A percentile compares a stretch with the other conserved stretches of the same genome.
Evolutionary conservation across 352 stramenopile genomes (phyloP).

Genomic region (Halophytophthora polymorphica): DNA sequence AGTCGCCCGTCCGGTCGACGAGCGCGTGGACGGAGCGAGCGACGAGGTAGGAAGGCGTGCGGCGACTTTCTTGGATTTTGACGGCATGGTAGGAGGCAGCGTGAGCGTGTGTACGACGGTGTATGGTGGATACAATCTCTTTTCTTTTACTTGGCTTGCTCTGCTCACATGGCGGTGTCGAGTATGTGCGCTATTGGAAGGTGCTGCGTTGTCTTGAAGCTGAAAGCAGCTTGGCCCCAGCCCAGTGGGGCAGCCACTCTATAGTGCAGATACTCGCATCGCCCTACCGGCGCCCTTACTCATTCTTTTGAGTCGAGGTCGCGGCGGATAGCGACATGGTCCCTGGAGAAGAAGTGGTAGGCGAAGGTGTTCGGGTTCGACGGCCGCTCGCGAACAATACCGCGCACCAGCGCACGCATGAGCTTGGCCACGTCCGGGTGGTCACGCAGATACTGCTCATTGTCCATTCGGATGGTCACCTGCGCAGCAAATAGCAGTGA

Average conservation of each 20-base stretch:
- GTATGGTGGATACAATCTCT: slow-evolving; percentile 31
- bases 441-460: slow-evolving; percentile 70
- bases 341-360: slow-evolving; percentile 54
- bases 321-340: slow-evolving; percentile 24
- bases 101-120: slow-evolving; percentile 28
- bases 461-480: slow-evolving; percentile 80
- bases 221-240: no score
- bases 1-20: slow-evolving; percentile 5
- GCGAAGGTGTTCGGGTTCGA: slow-evolving; percentile 48
- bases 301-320: slow-evolving; percentile 54
- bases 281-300: not conserved
- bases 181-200: no score
- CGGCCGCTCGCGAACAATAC: slow-evolving; percentile 53
- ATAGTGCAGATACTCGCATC: no score
- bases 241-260: not conserved
- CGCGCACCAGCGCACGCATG: slow-evolving; percentile 54
- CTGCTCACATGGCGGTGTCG: no score
- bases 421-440: slow-evolving; percentile 57
- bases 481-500: slow-evolving; percentile 10
- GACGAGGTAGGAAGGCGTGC: slow-evolving; percentile 22
- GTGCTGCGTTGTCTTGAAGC: no score
- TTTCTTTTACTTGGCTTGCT: slow-evolving; percentile 13
- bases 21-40: slow-evolving; percentile 19
- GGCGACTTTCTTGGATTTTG: slow-evolving; percentile 34
- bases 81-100: slow-evolving; percentile 20